A percentile compares a stretch with the other conserved stretches of the same genome.
Evolutionary conservation across 768 basidiomycete genomes (phyloP).

Genomic region (Boletus rufocinnamomeus): DNA sequence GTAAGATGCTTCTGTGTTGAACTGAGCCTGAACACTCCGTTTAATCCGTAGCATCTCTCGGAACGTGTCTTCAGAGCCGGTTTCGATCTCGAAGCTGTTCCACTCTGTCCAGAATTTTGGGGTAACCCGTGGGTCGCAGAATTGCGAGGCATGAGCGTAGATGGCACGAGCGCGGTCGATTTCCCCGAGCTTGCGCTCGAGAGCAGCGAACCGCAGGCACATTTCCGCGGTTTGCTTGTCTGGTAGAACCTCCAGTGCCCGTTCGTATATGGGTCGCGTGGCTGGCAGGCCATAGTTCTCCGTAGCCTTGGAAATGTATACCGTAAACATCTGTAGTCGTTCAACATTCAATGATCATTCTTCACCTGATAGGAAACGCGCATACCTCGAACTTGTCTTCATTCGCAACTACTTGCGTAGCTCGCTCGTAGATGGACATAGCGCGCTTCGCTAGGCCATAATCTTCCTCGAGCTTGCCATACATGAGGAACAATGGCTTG

Average conservation of each 20-base stretch:
- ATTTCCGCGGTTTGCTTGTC: conserved; percentile 95
- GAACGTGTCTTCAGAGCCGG: conserved; percentile 98
- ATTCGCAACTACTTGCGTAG: conserved; percentile 80
- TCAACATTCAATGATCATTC: conserved; percentile 7
- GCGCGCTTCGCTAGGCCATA: conserved; percentile 92
- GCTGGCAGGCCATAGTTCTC: conserved; percentile 95
- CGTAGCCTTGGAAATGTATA: conserved; percentile 97
- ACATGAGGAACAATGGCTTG: conserved; percentile 95
- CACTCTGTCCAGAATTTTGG: conserved; percentile 96
- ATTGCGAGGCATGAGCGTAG: conserved; percentile 97
- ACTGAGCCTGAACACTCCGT: conserved; percentile 96
- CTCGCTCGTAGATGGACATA: conserved; percentile 95
- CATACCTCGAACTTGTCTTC: conserved; percentile 94
- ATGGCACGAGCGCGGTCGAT: conserved; percentile 97
- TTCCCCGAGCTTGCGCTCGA: conserved; percentile 98
- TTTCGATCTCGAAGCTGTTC: conserved; percentile 98
- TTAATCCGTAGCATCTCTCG: conserved; percentile 94
- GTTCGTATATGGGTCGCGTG: conserved; percentile 94
- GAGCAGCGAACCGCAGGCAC: conserved; percentile 93
- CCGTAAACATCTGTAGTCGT: conserved; percentile 78
- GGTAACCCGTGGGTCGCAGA: conserved; percentile 93
- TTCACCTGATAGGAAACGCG: not conserved
- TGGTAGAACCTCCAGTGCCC: conserved; percentile 89
- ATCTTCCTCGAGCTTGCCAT: conserved; percentile 94
- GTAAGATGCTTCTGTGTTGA: conserved; percentile 96